Evolutionary conservation across 2,329 filamentous ascomycete genomes (phyloP).

Genomic region (Cryphonectria carpinicola): DNA sequence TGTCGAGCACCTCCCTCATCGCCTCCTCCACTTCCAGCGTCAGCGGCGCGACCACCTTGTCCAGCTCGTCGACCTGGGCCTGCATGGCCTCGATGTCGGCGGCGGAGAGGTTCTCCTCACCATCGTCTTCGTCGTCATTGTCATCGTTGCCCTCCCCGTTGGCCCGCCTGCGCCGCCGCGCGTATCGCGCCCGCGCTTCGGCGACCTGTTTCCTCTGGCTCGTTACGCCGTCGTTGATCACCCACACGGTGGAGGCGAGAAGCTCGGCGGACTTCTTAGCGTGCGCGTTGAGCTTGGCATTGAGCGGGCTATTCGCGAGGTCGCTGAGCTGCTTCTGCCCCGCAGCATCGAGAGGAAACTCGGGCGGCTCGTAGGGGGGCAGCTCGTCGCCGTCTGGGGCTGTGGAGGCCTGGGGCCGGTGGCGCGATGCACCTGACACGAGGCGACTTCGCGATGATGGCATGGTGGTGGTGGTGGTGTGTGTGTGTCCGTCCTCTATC

Average conservation of each 20-base stretch:
- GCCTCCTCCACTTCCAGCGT: conserved; percentile 52
- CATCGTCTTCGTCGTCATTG: conserved; percentile 3
- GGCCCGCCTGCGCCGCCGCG: conserved; percentile 1
- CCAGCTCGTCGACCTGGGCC: conserved; percentile 37
- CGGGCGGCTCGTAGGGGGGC: conserved; percentile 56
- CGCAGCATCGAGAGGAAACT: conserved; percentile 47
- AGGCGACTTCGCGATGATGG: conserved; percentile 5
- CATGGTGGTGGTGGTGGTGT: not conserved
- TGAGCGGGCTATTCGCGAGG: conserved; percentile 47
- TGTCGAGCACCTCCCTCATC: conserved; percentile 54
- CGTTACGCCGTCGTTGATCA: conserved; percentile 51
- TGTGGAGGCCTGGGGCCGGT: conserved; percentile 16
- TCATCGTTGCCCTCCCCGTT: not conserved
- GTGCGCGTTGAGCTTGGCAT: conserved; percentile 49
- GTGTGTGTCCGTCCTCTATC: not conserved
- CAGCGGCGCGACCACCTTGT: conserved; percentile 45
- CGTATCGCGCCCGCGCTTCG: not conserved
- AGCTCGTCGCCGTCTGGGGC: conserved; percentile 36
- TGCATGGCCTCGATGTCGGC: conserved; percentile 20
- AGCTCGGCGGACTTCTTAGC: conserved; percentile 49
- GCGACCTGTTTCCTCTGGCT: conserved; percentile 33
- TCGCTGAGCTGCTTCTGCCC: conserved; percentile 47
- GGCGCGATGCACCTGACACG: conserved; percentile 28
- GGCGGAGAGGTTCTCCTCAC: not conserved
- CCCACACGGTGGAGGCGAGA: conserved; percentile 50